A percentile compares a stretch with the other conserved stretches of the same genome.
Evolutionary conservation across 768 basidiomycete genomes (phyloP).

Genomic region (Rhizopogon sp.): DNA sequence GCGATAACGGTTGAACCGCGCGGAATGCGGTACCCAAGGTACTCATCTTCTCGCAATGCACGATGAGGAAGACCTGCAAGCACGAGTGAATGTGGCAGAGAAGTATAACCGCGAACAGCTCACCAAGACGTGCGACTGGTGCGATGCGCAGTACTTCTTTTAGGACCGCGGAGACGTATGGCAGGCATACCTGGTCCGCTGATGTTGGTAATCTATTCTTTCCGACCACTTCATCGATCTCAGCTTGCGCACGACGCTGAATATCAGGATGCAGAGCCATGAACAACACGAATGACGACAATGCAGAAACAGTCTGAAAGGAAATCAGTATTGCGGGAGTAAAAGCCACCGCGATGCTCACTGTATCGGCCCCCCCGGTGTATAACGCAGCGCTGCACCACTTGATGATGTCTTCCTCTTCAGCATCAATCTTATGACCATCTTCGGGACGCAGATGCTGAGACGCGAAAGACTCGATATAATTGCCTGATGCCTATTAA

Average conservation of each 20-base stretch:
- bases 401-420: neutral
- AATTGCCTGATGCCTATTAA: neutral
- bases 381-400: neutral
- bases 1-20: slow-evolving; percentile 34
- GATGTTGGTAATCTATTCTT: slow-evolving; percentile 35
- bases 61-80: slow-evolving; percentile 30
- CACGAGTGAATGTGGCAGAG: neutral
- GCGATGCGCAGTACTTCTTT: slow-evolving; percentile 7
- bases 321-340: neutral
- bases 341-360: slow-evolving; percentile 1
- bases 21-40: slow-evolving; percentile 35
- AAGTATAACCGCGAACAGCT: neutral
- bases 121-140: too few relatives aligned
- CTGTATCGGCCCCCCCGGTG: slow-evolving; percentile 25
- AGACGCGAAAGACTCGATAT: neutral
- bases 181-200: slow-evolving; percentile 35
- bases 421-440: neutral
- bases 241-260: slow-evolving; percentile 40
- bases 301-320: slow-evolving; percentile 38
- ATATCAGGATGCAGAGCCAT: slow-evolving; percentile 46
- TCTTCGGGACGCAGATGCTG: neutral
- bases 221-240: slow-evolving; percentile 45
- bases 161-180: slow-evolving; percentile 28
- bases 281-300: slow-evolving; percentile 43
- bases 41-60: slow-evolving; percentile 24